Evolutionary conservation across 75 land plant genomes (phyloP).

Genomic region (Gnetum montanum): DNA sequence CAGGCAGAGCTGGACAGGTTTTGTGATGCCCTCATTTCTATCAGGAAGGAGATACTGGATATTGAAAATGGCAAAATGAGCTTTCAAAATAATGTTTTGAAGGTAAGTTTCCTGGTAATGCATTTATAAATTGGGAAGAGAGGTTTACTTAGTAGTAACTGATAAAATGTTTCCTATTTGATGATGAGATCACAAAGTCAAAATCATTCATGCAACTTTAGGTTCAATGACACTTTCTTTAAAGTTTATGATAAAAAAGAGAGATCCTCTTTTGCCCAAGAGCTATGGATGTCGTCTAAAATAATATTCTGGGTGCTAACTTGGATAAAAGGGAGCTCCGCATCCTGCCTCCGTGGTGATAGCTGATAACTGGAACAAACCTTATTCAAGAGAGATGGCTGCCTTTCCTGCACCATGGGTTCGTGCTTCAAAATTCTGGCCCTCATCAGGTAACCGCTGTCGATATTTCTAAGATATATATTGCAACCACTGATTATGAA

Average conservation of each 20-base stretch:
- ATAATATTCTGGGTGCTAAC: too few relatives aligned
- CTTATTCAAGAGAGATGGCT: conserved; percentile 89
- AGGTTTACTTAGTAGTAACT: too few relatives aligned
- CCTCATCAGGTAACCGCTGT: conserved; percentile 94
- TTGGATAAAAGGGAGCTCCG: conserved; percentile 79
- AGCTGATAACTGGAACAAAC: conserved; percentile 80
- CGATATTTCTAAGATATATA: too few relatives aligned
- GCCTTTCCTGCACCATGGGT: conserved; percentile 97
- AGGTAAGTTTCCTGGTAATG: conserved; percentile 34
- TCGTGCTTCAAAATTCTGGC: conserved; percentile 86
- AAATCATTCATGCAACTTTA: too few relatives aligned
- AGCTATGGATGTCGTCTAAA: too few relatives aligned
- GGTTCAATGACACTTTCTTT: too few relatives aligned
- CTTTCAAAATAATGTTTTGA: conserved; percentile 77
- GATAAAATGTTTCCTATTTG: too few relatives aligned
- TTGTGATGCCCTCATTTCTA: conserved; percentile 87
- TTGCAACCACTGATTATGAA: too few relatives aligned
- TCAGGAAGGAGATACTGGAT: conserved; percentile 76
- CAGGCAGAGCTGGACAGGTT: conserved; percentile 97
- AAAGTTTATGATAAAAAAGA: too few relatives aligned
- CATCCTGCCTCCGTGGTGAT: conserved; percentile 90
- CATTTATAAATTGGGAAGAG: background rate
- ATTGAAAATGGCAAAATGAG: conserved; percentile 82
- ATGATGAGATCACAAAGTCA: too few relatives aligned
- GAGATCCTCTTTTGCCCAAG: too few relatives aligned